Evolutionary conservation across 2,329 filamentous ascomycete species (phyloP).

Genomic region (Grosmannia penicillata): DNA sequence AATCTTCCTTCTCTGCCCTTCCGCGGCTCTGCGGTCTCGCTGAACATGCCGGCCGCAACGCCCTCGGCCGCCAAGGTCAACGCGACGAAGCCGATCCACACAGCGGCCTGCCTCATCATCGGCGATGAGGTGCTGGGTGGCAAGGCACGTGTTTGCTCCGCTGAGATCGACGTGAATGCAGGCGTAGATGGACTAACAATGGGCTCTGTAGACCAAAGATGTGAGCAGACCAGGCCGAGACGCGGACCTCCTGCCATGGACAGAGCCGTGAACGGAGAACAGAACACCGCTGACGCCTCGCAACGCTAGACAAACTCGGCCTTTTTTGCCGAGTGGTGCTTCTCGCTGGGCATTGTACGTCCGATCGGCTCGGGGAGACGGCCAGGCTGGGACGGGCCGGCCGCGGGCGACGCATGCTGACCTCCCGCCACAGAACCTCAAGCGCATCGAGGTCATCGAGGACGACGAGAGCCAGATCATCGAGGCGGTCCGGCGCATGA

Average conservation of each 20-base stretch:
- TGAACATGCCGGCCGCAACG: conserved; percentile 7
- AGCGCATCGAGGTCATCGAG: conserved; percentile 81
- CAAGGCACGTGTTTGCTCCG: conserved; percentile 58
- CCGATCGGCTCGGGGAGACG: not conserved
- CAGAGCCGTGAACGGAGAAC: not conserved
- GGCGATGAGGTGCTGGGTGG: conserved; percentile 94
- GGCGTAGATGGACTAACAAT: not conserved
- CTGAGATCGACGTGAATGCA: not conserved
- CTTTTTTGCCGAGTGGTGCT: conserved; percentile 51
- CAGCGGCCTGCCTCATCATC: conserved; percentile 85
- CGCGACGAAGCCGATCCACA: conserved; percentile 49
- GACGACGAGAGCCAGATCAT: conserved; percentile 86
- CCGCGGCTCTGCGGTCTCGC: not conserved
- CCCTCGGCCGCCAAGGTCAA: conserved; percentile 5
- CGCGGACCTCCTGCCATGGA: too few species aligned
- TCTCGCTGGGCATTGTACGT: conserved; percentile 42
- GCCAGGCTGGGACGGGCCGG: not conserved
- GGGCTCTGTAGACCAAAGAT: conserved; percentile 8
- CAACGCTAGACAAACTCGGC: conserved; percentile 43
- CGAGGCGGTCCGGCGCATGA: conserved; percentile 79
- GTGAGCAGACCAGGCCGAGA: conserved; percentile 5
- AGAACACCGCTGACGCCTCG: not conserved
- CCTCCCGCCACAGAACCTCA: conserved; percentile 49
- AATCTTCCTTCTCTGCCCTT: not conserved
- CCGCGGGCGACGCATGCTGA: not conserved